A percentile compares a stretch with the other conserved stretches of the same genome.
These are phyloP conservation scores for Blastobotrys persicus DNA, from an alignment of 1,139 yeast species.

Conservation along the genomic window DNA sequence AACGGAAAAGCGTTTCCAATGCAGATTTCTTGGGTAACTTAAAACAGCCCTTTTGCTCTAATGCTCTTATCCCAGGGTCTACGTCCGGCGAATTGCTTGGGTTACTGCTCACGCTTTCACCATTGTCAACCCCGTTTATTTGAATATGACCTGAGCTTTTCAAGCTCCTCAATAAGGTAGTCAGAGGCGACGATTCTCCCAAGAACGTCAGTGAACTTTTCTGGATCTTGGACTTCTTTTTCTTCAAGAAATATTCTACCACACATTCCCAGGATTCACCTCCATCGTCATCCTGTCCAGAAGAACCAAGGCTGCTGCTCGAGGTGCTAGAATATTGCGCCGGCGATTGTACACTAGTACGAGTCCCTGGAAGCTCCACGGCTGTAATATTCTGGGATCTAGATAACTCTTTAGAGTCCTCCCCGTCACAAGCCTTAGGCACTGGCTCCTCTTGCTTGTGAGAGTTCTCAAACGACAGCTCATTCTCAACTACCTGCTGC, in stretches of 20 bases:
- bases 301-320: not conserved
- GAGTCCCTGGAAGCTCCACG: not conserved
- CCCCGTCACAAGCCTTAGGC: not conserved
- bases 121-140: conserved; percentile 4
- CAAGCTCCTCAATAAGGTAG: conserved; percentile 17
- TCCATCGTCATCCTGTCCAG: conserved; percentile 1
- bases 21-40: conserved; percentile 12
- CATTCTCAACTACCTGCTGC: not conserved
- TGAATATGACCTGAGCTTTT: conserved; percentile 20
- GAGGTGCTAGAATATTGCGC: not conserved
- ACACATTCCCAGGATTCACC: conserved; percentile 11
- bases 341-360: conserved; percentile 1
- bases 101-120: not conserved
- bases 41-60: conserved; percentile 8
- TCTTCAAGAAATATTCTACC: conserved; percentile 11
- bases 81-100: not conserved
- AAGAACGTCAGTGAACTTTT: conserved; percentile 17
- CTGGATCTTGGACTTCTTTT: conserved; percentile 7
- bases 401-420: not conserved
- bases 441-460: not conserved
- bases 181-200: conserved; percentile 21
- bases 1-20: conserved; percentile 14
- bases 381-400: not conserved
- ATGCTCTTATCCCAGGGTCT: not conserved
- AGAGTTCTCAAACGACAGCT: not conserved